phyloP scores from a whole-genome alignment of 1,139 yeast genomes.

The Hansenula sp. region DNA sequence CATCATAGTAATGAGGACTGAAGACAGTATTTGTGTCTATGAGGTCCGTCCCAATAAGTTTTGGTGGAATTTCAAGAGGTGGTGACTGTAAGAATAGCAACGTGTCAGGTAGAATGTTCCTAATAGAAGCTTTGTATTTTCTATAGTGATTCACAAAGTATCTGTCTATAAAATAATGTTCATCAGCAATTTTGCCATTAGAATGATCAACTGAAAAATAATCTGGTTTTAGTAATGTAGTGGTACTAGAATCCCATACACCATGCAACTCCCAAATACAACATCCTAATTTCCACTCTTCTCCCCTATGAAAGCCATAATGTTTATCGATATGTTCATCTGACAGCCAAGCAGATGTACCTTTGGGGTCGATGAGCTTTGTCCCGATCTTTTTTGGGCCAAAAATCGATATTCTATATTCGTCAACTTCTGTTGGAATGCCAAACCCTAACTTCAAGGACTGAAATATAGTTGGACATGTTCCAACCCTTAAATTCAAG shows the following conservation, averaged over 20 bases:
- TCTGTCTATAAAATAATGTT: constrained; percentile 57
- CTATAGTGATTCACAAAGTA: constrained; percentile 59
- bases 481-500: constrained; percentile 59
- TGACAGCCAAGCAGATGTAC: constrained; percentile 64
- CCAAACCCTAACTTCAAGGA: constrained; percentile 71
- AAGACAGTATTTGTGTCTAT: constrained; percentile 66
- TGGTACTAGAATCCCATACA: constrained; percentile 57
- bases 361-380: constrained; percentile 59
- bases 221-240: constrained; percentile 38
- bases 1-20: constrained; percentile 91
- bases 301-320: constrained; percentile 67
- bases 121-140: constrained; percentile 42
- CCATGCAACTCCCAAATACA: constrained; percentile 81
- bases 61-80: constrained; percentile 77
- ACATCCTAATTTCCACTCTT: constrained; percentile 64
- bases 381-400: constrained; percentile 70
- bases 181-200: constrained; percentile 42
- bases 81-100: constrained; percentile 80
- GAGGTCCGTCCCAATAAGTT: constrained; percentile 47
- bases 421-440: constrained; percentile 57
- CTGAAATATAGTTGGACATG: constrained; percentile 66
- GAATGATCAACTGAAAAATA: constrained; percentile 44
- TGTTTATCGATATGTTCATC: constrained; percentile 46
- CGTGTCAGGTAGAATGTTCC: constrained; percentile 42
- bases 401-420: constrained; percentile 60